phyloP scores from a whole-genome alignment of 2,329 filamentous ascomycete species.

The Allantophomopsis lycopodina region DNA sequence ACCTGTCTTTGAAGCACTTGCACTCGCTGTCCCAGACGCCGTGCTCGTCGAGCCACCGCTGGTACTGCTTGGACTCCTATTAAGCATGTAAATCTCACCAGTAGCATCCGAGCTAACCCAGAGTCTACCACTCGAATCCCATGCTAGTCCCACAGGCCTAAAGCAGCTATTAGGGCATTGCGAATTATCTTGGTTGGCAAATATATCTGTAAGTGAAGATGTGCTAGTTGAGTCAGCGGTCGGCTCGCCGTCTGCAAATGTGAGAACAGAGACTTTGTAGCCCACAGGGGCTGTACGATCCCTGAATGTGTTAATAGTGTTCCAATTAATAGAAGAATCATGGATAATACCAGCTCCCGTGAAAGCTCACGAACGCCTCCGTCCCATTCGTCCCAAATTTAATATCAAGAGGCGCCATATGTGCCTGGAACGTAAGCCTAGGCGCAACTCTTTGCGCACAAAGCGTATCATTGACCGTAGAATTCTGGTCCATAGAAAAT shows the following conservation, averaged over 20 bases:
- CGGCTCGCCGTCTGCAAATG: slow-evolving; percentile 29
- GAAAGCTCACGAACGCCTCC: slow-evolving; percentile 54
- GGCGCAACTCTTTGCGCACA: slow-evolving; percentile 33
- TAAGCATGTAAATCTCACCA: slow-evolving; percentile 50
- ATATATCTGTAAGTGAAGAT: slow-evolving; percentile 32
- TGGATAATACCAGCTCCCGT: slow-evolving; percentile 49
- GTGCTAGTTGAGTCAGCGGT: slow-evolving; percentile 24
- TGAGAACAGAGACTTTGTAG: slow-evolving; percentile 27
- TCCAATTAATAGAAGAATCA: slow-evolving; percentile 6
- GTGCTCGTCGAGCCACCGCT: background rate
- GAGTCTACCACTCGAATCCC: slow-evolving; percentile 38
- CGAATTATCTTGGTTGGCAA: slow-evolving; percentile 36
- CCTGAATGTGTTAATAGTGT: slow-evolving; percentile 3
- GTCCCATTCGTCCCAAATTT: slow-evolving; percentile 45
- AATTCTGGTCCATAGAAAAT: slow-evolving; percentile 27
- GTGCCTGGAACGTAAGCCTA: slow-evolving; percentile 46
- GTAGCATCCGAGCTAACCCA: slow-evolving; percentile 50
- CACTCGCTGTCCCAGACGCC: background rate
- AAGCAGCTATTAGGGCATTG: slow-evolving; percentile 42
- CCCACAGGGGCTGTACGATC: slow-evolving; percentile 22
- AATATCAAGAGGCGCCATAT: slow-evolving; percentile 60
- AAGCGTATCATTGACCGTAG: slow-evolving; percentile 26
- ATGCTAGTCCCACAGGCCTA: slow-evolving; percentile 43
- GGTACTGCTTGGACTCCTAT: slow-evolving; percentile 7
- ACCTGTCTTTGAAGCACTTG: background rate